Evolutionary conservation across 495 filamentous ascomycete species (phyloP).

Genomic region (Tuber brumale): DNA sequence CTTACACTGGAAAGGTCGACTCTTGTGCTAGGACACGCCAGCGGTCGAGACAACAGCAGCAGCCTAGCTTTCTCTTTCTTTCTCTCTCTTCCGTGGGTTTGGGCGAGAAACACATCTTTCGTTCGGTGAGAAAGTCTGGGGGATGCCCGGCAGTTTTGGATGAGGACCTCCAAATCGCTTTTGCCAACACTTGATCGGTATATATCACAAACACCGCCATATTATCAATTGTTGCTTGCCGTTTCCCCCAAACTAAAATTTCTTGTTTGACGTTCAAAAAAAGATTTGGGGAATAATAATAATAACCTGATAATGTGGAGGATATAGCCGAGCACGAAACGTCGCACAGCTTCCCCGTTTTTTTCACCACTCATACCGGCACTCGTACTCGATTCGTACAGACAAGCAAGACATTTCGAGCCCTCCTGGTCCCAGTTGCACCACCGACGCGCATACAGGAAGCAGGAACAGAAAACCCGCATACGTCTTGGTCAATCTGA

Average conservation of each 20-base stretch:
- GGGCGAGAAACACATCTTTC: not conserved
- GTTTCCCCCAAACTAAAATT: not conserved
- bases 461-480: slow-evolving; percentile 36
- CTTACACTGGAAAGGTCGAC: not conserved
- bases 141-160: not conserved
- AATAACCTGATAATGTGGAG: slow-evolving; percentile 18
- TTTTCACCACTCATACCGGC: slow-evolving; percentile 1
- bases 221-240: not conserved
- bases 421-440: slow-evolving; percentile 21
- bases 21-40: not conserved
- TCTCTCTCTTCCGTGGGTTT: not conserved
- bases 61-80: not conserved
- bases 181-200: not conserved
- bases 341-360: slow-evolving; percentile 27
- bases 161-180: not conserved
- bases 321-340: slow-evolving; percentile 32
- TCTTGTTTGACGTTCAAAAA: not conserved
- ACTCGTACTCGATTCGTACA: not conserved
- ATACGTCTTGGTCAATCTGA: slow-evolving; percentile 7
- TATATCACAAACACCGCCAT: not conserved
- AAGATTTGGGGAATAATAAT: not conserved
- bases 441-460: slow-evolving; percentile 35
- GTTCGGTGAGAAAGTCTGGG: not conserved
- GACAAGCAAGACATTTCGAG: not conserved
- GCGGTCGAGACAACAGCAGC: not conserved